Evolutionary conservation across 1,139 yeast species (phyloP).

Genomic region (Entelexis paramagnoliae): DNA sequence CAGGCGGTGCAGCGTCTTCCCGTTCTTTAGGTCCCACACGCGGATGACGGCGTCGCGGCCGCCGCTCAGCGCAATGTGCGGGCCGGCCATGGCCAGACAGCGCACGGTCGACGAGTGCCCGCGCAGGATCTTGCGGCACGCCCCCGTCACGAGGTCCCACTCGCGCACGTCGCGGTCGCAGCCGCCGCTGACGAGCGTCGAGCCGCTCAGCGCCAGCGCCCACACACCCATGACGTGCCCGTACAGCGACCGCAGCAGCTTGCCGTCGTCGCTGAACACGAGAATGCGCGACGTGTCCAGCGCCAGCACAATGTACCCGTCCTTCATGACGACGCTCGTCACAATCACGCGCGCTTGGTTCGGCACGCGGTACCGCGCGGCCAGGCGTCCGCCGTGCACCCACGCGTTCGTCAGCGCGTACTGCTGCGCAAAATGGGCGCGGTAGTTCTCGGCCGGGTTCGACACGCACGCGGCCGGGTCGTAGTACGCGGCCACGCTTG

Average conservation of each 20-base stretch:
- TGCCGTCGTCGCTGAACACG: conserved; percentile 49
- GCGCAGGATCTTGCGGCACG: conserved; percentile 65
- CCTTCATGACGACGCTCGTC: conserved; percentile 34
- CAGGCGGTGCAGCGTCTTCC: conserved; percentile 62
- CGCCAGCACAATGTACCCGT: conserved; percentile 35
- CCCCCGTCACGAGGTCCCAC: conserved; percentile 74
- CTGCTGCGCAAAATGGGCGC: conserved; percentile 37
- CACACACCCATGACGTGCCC: conserved; percentile 98
- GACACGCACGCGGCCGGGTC: conserved; percentile 31
- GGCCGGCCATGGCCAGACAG: conserved; percentile 70
- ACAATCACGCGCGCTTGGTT: conserved; percentile 34
- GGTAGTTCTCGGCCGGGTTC: conserved; percentile 33
- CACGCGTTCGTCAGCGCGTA: conserved; percentile 36
- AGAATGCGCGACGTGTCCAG: conserved; percentile 38
- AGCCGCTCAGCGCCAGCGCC: conserved; percentile 78
- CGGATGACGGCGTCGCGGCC: conserved; percentile 82
- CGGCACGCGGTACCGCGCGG: conserved; percentile 34
- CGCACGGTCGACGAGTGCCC: conserved; percentile 95
- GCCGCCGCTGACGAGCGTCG: conserved; percentile 76
- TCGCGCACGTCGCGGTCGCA: conserved; percentile 83
- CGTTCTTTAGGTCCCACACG: conserved; percentile 81
- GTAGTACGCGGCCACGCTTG: conserved; percentile 26
- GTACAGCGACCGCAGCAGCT: conserved; percentile 51
- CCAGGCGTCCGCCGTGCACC: conserved; percentile 36
- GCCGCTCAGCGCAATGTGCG: conserved; percentile 71